Base-by-base conservation (phyloP, 257 asterid genomes). In the Solanum microdontum region DNA sequence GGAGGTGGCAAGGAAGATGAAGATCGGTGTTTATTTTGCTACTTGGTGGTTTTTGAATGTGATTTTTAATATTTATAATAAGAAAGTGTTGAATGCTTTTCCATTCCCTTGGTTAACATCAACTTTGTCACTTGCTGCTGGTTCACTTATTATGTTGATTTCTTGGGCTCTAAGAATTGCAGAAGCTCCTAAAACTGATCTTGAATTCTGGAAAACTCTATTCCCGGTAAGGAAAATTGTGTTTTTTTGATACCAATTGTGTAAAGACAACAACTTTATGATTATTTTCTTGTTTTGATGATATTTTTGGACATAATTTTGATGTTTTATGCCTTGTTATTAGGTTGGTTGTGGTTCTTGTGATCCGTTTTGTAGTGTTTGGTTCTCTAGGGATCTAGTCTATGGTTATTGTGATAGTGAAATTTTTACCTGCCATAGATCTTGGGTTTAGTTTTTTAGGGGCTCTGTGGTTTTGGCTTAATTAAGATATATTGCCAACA, bases 11-110 rank as follows among this genome's bases (percentile, higher is more conserved):
- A 92, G 95, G 93, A 97, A 76, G 87, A 12, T 92, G 82, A 97
- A 95, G 93, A 97, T 97, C 89, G 99, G 98, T 33, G 83, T 95
- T 21, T 95, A 94, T 86, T 97, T 97, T 80, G 99, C 98, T 15
- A 93, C 97, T 10, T 97, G 99, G 99, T 97, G 99, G 99, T 93
- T 91, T 24, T 90, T 97, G 94, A 97, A 97, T 87, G 98, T 97
- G 89, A 84, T 97, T 26, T 97, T 97, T 90, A 97, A 95, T 88
- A 97, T 97, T 12, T 97, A 97, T 84, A 97, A 97, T 86, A 97
- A 97, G 87, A 97, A 97, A 86, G 99, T 97, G 90, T 87, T 97
- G 94, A 97, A 95, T 90, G 98, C 95, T 43, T 97, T 90, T 55
- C 97, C 98, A 2, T 97, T 92, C 62, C 99, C 99, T 0, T 97